phyloP scores from a whole-genome alignment of 2,329 filamentous ascomycete species.

The Cladophialophora bantiana region DNA sequence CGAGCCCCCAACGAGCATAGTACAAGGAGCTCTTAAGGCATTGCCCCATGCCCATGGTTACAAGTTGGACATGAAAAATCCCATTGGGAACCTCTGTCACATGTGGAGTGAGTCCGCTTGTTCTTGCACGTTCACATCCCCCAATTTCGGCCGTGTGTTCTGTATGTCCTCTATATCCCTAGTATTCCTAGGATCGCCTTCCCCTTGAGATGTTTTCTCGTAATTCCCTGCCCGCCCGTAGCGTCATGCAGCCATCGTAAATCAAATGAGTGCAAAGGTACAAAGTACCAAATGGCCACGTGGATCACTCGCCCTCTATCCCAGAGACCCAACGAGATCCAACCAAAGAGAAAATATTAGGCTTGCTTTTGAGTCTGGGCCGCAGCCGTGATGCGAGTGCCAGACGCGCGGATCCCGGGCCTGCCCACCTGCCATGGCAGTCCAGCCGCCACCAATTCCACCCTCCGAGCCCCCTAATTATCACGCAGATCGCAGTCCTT shows the following conservation, averaged over 20 bases:
- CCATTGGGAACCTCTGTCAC: slow-evolving; percentile 1
- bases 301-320: background rate
- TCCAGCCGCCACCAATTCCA: slow-evolving; percentile 5
- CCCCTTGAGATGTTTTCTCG: background rate
- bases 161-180: slow-evolving; percentile 9
- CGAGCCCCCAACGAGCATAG: background rate
- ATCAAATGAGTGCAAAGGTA: slow-evolving; percentile 1
- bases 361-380: slow-evolving; percentile 5
- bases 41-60: background rate
- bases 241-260: slow-evolving; percentile 18
- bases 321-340: background rate
- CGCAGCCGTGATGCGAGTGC: background rate
- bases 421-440: background rate
- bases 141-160: background rate
- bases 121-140: background rate
- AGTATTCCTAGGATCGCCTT: background rate
- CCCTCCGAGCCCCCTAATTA: background rate
- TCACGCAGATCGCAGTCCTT: background rate
- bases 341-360: background rate
- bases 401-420: background rate
- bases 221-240: slow-evolving; percentile 1
- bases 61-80: background rate
- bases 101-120: background rate
- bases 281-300: slow-evolving; percentile 2
- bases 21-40: no score